Percentiles rank a stretch among this genome's conserved stretches.
Conservation (phyloP, 176 grass and related monocot genomes). For the Oryza officinalis region DNA sequence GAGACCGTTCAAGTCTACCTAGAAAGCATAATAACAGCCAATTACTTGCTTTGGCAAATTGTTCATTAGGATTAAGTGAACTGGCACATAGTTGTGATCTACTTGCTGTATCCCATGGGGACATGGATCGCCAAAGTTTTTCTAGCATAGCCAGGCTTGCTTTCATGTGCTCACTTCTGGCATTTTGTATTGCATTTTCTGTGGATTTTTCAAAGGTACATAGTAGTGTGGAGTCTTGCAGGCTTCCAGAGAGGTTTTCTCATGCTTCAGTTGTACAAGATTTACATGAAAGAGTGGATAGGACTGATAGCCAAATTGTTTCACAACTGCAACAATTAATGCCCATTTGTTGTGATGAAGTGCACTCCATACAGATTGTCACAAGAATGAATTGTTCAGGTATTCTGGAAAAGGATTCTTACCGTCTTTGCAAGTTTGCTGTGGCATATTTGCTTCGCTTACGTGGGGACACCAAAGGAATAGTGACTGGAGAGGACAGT, state of each 20-base stretch:
- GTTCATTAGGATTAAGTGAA: constrained; percentile 56
- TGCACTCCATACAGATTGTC: constrained; percentile 31
- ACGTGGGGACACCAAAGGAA: constrained; percentile 39
- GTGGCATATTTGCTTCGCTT: constrained; percentile 47
- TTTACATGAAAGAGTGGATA: constrained; percentile 58
- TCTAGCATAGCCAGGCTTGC: constrained; percentile 57
- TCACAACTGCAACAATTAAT: constrained; percentile 52
- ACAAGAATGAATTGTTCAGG: constrained; percentile 37
- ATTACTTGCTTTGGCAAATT: constrained; percentile 51
- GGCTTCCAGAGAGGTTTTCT: constrained; percentile 44
- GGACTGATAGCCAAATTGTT: constrained; percentile 37
- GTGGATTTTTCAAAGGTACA: constrained; percentile 48
- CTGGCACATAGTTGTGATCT: constrained; percentile 83
- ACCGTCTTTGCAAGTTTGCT: constrained; percentile 58
- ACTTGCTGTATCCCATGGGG: constrained; percentile 67
- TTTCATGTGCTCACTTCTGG: constrained; percentile 72
- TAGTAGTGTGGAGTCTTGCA: constrained; percentile 24
- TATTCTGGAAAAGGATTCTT: constrained; percentile 44
- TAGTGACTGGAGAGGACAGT: constrained; percentile 27
- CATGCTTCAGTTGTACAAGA: constrained; percentile 55
- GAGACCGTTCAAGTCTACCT: constrained; percentile 17
- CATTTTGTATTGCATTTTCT: constrained; percentile 69
- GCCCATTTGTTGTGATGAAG: constrained; percentile 35
- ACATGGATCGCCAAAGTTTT: constrained; percentile 62
- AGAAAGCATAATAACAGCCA: constrained; percentile 36